Conservation (phyloP, 305 asterid species). For the Caryopteris hybrid region DNA sequence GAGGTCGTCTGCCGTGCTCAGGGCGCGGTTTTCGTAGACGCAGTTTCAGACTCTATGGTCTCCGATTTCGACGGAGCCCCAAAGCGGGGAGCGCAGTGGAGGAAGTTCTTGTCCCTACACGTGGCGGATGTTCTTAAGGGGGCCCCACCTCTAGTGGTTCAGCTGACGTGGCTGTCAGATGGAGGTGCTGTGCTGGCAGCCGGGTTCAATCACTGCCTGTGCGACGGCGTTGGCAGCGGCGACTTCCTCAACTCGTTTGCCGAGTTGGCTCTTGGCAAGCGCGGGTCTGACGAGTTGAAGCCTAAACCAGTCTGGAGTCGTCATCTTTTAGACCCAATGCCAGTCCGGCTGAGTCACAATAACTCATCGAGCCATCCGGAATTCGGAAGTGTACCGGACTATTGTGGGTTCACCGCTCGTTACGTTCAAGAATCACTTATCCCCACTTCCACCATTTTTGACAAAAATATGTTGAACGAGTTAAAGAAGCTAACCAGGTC, state of each 20-base stretch:
- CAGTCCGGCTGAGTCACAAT: background rate
- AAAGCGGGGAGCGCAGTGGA: too few species aligned
- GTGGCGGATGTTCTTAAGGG: constrained; percentile 53
- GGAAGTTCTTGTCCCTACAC: constrained; percentile 39
- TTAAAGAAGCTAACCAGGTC: constrained; percentile 23
- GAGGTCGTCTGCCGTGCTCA: constrained; percentile 61
- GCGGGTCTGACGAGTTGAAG: constrained; percentile 17
- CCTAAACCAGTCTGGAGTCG: constrained; percentile 47
- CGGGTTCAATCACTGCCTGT: constrained; percentile 57
- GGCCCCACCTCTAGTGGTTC: constrained; percentile 57
- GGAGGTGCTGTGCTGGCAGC: constrained; percentile 55
- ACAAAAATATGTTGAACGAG: constrained; percentile 22
- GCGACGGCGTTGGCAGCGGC: constrained; percentile 61
- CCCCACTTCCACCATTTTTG: constrained; percentile 45
- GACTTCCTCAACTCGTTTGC: constrained; percentile 61
- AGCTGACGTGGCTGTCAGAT: constrained; percentile 69
- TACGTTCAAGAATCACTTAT: constrained; percentile 28
- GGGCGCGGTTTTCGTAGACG: constrained; percentile 55
- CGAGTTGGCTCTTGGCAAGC: constrained; percentile 34
- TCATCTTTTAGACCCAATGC: constrained; percentile 28
- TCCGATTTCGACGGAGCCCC: constrained; percentile 43
- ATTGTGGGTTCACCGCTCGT: constrained; percentile 35
- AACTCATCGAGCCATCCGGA: constrained; percentile 36
- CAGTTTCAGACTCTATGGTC: constrained; percentile 24
- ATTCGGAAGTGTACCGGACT: constrained; percentile 42